These are phyloP conservation scores for Nicotiana sylvestris DNA, from an alignment of 257 asterid species.

Conservation along the genomic window DNA sequence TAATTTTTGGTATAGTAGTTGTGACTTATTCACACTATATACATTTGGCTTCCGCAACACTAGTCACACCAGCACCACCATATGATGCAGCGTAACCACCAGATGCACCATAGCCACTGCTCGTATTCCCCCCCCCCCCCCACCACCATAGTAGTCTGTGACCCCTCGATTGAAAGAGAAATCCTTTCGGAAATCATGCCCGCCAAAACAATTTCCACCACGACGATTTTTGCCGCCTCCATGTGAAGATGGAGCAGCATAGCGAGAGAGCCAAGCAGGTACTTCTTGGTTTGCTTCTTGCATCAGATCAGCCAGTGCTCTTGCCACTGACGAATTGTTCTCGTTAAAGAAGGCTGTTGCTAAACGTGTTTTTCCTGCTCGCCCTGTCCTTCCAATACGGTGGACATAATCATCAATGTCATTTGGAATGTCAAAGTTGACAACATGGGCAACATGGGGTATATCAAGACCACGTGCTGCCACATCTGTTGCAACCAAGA, in stretches of 20 bases:
- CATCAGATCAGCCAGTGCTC: conserved; percentile 77
- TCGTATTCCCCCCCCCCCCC: conserved; percentile 6
- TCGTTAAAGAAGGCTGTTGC: conserved; percentile 95
- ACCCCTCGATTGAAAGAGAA: conserved; percentile 13
- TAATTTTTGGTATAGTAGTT: too few relatives aligned
- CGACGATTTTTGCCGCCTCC: conserved; percentile 13
- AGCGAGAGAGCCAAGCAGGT: conserved; percentile 15
- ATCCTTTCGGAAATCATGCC: conserved; percentile 26
- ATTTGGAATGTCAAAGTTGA: conserved; percentile 90
- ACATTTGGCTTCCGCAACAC: too few relatives aligned
- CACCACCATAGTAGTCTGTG: conserved; percentile 14
- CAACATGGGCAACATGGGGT: conserved; percentile 93
- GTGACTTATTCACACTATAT: too few relatives aligned
- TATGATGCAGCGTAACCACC: conserved; percentile 11
- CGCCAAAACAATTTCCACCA: conserved; percentile 18
- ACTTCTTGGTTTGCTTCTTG: conserved; percentile 50
- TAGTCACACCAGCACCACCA: conserved; percentile 17
- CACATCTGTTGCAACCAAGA: conserved; percentile 88
- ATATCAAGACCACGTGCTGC: conserved; percentile 99
- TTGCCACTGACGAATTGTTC: conserved; percentile 66
- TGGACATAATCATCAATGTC: conserved; percentile 93
- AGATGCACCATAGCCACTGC: conserved; percentile 14
- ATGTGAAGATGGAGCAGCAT: background rate
- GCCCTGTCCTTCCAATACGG: conserved; percentile 93
- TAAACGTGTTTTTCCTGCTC: conserved; percentile 85